Evolutionary conservation across 129 eudicot genomes (phyloP), one percentile per base, ranked within the genome.

Genomic region (Flaveria trinervia): DNA sequence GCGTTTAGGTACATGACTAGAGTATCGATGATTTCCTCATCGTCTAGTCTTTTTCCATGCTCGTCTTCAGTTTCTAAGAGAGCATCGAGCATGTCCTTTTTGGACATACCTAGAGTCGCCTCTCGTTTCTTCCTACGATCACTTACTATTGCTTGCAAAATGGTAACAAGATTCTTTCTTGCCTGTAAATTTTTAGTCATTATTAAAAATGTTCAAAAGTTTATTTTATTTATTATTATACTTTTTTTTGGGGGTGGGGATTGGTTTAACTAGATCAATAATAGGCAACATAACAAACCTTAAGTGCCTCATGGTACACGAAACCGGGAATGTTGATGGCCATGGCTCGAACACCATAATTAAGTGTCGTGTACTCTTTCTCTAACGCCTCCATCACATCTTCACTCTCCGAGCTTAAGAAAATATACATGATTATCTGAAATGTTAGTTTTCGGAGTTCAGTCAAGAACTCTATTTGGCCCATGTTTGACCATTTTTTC

Each of bases 1-100:
- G 98, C 98, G 57, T 94, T 94, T 49, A 94, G 76, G 84, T 94
- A 94, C 98, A 94, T 94, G 22, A 94, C 86, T 44, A 94, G 73
- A 15, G 90, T 68, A 83, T 94, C 97, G 3, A 94, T 94, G 68
- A 94, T 94, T 77, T 94, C 99, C 73, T 91, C 96, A 49, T 94
- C 99, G 4, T 55, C 85, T 69, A 94, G 78, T 78, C 50, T 91
- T 60, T 82, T 80, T 3, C 98, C 97, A 5, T 91, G 84, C 23
- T 91, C 98, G 50, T 93, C 97, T 51, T 74, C 67, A 50, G 77
- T 88, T 23, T 86, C 88, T 69, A 94, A 16, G 10, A 94, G 88
- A 23, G 84, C 85, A 77, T 94, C 97, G 83, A 94, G 80, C 98
- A 93, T 93, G 80, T 93, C 98, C 43, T 49, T 82, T 81, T 85